Conservation (phyloP, 371 early-diverging fungal species). For the Mortierella sp. region DNA sequence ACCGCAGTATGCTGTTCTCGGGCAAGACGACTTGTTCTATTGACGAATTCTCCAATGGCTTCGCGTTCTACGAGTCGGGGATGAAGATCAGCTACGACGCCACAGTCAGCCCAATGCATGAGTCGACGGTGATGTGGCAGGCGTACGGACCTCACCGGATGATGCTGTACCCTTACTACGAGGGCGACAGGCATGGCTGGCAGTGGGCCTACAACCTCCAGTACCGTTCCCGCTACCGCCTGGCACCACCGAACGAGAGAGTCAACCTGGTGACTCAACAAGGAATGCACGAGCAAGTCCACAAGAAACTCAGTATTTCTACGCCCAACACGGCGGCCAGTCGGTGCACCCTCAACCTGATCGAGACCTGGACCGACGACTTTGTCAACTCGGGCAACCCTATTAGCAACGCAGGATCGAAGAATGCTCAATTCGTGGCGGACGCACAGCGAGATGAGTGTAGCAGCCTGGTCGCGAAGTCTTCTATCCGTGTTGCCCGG, state of each 20-base stretch:
- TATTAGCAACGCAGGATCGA: not conserved
- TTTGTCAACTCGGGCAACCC: not conserved
- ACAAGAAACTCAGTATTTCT: not conserved
- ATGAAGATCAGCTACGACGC: not conserved
- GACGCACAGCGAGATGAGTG: not conserved
- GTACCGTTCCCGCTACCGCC: not conserved
- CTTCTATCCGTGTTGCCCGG: not conserved
- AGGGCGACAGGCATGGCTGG: not conserved
- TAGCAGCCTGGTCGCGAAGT: not conserved
- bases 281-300: not conserved
- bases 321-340: not conserved
- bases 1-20: not conserved
- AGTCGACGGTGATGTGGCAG: constrained; percentile 3
- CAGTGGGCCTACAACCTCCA: not conserved
- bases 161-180: not conserved
- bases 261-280: not conserved
- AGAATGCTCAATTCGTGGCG: not conserved
- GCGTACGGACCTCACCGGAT: not conserved
- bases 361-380: not conserved
- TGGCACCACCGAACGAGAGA: not conserved
- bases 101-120: not conserved
- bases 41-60: not conserved
- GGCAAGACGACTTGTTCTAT: not conserved
- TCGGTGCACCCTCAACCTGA: not conserved
- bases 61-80: not conserved